Base-by-base conservation (phyloP, 805 yeast genomes). In the Ogataea wickerhamii region DNA sequence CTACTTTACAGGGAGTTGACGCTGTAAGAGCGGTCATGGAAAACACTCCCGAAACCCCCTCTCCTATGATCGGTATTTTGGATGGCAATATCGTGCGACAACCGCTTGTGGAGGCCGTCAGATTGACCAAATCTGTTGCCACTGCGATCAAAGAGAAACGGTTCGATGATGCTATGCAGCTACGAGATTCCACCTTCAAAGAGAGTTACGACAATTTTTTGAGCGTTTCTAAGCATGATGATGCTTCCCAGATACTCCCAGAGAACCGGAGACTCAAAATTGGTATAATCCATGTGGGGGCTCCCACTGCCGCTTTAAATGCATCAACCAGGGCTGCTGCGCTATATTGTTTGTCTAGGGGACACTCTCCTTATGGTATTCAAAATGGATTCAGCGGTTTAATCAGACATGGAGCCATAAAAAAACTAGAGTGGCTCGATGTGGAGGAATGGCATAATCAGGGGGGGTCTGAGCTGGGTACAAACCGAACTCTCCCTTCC, bases 401-500 rank as follows among this genome's bases (percentile, higher is more conserved):
- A 54, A 77, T 87, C 12, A 79, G 95, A 53, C 95, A 89, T 59
- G 98, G 88, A 50, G 76, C 93, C 6, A 82, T 93, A 19, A 69
- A 74, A 37, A 78, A 77, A 54, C 63, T 93, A 32, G 67, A 71
- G 20, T 93, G 97, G 97, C 65, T 81, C 43, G 89, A 85, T 53
- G 85, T 88, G 41, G 94, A 85, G 60, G 82, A 79, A 43, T 89
- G 96, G 96, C 81, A 79, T 60, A 78, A 82, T 43, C 55, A 76
- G 43, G 99, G 98, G 55, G 99, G 98, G 20, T 87, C 96, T 21
- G 97, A 89, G 60, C 82, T 93, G 45, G 99, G 99, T 53, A 93
- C 98, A 23, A 93, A 93, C 71, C 76, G 98, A 56, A 70, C 81
- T 29, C 71, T 87, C 22, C 98, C 98, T 16, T 68, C 73, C 22